A percentile compares a stretch with the other conserved stretches of the same genome.
Evolutionary conservation across 352 stramenopile genomes (phyloP).

Genomic region (Phytopythium aichiense): DNA sequence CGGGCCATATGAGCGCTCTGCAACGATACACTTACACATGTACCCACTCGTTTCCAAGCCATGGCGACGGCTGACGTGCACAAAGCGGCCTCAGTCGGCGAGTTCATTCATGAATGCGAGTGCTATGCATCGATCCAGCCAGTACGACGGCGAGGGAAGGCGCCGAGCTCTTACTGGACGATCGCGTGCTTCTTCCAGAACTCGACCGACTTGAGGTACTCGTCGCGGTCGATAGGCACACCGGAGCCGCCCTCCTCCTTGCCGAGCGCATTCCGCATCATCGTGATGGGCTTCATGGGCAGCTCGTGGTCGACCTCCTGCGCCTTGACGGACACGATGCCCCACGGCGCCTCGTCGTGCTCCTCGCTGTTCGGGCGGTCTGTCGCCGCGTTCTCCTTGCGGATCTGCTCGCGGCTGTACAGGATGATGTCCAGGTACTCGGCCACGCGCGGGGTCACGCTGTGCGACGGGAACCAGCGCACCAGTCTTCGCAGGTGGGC

Average conservation of each 20-base stretch:
- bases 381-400: constrained; percentile 92
- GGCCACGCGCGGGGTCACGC: constrained; percentile 80
- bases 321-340: constrained; percentile 97
- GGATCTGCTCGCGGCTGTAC: constrained; percentile 98
- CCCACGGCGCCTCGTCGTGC: constrained; percentile 79
- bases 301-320: constrained; percentile 95
- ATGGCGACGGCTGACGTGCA: not conserved
- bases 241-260: constrained; percentile 91
- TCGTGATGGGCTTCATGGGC: constrained; percentile 98
- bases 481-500: constrained; percentile 34
- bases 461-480: constrained; percentile 91
- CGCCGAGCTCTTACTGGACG: constrained; percentile 58
- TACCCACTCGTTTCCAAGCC: not conserved
- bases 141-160: not conserved
- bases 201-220: constrained; percentile 83
- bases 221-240: constrained; percentile 69
- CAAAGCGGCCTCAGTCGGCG: not conserved
- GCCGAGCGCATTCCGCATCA: constrained; percentile 97
- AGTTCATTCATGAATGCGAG: not conserved
- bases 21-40: constrained; percentile 33
- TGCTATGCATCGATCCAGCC: not conserved
- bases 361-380: constrained; percentile 32
- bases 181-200: constrained; percentile 87
- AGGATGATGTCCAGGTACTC: constrained; percentile 98
- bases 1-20: constrained; percentile 18